A percentile compares a stretch with the other conserved stretches of the same genome.
phyloP scores from a whole-genome alignment of 2,329 filamentous ascomycete genomes.

The Colletotrichum tanaceti region DNA sequence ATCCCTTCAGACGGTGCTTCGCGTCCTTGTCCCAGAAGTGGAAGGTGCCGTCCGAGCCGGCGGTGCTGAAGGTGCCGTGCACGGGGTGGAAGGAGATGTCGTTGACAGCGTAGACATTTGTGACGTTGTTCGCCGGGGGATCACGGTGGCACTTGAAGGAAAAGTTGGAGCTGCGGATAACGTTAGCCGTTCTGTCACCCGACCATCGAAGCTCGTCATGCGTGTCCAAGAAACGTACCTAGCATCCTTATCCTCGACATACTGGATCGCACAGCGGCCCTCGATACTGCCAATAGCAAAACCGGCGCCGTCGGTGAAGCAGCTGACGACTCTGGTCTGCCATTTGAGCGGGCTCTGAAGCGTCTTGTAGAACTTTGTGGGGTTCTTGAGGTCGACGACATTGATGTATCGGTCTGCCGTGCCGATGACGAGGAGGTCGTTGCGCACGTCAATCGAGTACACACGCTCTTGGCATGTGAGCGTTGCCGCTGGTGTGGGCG shows the following conservation, averaged over 20 bases:
- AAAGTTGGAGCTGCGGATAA: conserved; percentile 79
- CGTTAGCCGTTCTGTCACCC: conserved; percentile 26
- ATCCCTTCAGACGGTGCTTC: conserved; percentile 90
- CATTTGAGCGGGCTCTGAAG: conserved; percentile 96
- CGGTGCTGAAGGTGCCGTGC: conserved; percentile 98
- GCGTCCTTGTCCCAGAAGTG: conserved; percentile 96
- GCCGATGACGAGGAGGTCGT: conserved; percentile 88
- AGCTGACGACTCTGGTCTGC: conserved; percentile 96
- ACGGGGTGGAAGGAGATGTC: conserved; percentile 97
- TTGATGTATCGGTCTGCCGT: conserved; percentile 98
- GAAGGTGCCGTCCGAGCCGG: conserved; percentile 95
- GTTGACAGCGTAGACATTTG: conserved; percentile 95
- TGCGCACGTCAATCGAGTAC: conserved; percentile 91
- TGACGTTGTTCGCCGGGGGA: conserved; percentile 77
- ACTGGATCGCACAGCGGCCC: conserved; percentile 96
- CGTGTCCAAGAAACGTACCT: conserved; percentile 58
- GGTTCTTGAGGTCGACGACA: conserved; percentile 89
- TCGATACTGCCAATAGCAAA: conserved; percentile 98
- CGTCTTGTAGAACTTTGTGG: conserved; percentile 93
- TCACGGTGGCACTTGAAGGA: conserved; percentile 99
- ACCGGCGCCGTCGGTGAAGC: conserved; percentile 90
- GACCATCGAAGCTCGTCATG: neutral
- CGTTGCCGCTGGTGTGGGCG: conserved; percentile 71
- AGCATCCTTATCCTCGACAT: conserved; percentile 95
- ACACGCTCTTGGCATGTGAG: conserved; percentile 80